A percentile compares a stretch with the other conserved stretches of the same genome.
phyloP scores from a whole-genome alignment of 257 asterid genomes.

The Capsicum chinense region DNA sequence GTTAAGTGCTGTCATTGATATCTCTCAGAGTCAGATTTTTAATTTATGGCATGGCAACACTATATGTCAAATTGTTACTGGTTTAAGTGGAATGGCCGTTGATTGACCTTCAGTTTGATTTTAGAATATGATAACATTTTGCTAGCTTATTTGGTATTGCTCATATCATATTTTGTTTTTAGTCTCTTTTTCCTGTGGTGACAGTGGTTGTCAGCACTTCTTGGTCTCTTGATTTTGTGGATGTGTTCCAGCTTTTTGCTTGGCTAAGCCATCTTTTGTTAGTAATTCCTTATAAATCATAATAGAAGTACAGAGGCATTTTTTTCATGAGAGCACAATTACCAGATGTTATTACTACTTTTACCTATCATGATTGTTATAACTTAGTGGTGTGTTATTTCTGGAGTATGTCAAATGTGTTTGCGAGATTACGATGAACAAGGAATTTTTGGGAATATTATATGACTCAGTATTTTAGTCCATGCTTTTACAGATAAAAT shows the following conservation, averaged over 20 bases:
- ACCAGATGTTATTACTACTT: background rate
- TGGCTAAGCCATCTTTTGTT: background rate
- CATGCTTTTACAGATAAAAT: background rate
- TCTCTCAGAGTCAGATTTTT: background rate
- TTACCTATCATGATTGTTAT: background rate
- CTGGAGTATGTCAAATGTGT: background rate
- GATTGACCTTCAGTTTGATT: slow-evolving; percentile 14
- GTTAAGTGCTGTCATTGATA: background rate
- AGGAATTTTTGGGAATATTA: background rate
- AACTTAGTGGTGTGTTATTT: background rate
- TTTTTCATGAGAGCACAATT: background rate
- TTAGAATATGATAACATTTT: slow-evolving; percentile 4
- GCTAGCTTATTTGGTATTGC: slow-evolving; percentile 15
- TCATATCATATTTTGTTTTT: background rate
- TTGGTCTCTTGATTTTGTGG: background rate
- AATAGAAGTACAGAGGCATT: background rate
- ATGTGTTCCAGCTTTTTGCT: background rate
- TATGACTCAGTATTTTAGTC: background rate
- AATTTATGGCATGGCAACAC: background rate
- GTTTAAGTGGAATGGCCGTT: background rate
- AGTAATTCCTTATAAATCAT: background rate
- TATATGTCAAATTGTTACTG: background rate
- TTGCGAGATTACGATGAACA: background rate
- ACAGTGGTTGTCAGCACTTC: background rate
- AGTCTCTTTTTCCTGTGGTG: background rate